These are phyloP conservation scores for Fusarium armeniacum DNA, from an alignment of 2,329 filamentous ascomycete genomes.

Conservation along the genomic window DNA sequence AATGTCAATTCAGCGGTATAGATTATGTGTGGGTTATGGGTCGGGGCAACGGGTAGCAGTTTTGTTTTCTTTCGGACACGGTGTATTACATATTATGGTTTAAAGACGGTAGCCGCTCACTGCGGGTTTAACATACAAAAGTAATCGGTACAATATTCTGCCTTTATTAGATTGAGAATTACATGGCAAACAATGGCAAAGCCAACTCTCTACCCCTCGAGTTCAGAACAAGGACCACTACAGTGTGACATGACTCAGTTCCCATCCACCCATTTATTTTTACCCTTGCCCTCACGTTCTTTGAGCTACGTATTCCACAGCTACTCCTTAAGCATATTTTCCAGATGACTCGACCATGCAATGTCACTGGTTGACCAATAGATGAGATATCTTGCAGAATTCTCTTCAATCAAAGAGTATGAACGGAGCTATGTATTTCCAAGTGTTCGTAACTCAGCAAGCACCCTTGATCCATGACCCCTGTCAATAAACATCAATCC, in stretches of 20 bases:
- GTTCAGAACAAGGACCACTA: neutral
- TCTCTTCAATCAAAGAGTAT: no score
- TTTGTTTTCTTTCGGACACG: neutral
- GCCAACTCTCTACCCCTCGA: fast-evolving
- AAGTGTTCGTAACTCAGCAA: neutral
- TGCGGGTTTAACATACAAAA: neutral
- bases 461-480: neutral
- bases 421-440: neutral
- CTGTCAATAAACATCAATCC: neutral
- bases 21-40: neutral
- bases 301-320: neutral
- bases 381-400: no score
- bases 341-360: neutral
- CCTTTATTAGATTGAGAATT: neutral
- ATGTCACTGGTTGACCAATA: neutral
- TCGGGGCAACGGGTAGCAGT: neutral
- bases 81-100: neutral
- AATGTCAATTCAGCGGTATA: constrained; percentile 9
- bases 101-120: neutral
- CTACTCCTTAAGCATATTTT: neutral
- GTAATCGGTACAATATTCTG: neutral
- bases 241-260: neutral
- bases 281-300: neutral
- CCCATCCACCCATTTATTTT: neutral
- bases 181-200: neutral